Evolutionary conservation across 768 basidiomycete genomes (phyloP), one percentile per base, ranked within the genome.

Genomic region (Serendipita sp.): DNA sequence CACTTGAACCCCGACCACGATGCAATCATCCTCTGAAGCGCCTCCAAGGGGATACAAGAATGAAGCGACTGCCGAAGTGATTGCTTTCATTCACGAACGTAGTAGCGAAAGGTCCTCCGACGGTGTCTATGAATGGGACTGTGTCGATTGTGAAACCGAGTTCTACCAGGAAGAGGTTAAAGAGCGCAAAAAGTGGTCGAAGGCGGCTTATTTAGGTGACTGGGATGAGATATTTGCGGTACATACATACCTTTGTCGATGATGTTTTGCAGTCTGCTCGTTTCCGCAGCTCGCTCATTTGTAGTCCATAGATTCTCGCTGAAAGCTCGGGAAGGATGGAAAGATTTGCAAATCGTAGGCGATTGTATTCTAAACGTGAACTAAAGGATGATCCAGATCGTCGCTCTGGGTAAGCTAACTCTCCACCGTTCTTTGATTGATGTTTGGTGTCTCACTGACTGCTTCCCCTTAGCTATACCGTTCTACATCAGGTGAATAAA

Each of bases 111-210:
- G 31, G 17, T 24, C 17, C 22, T n/a, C n/a, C n/a, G n/a, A n/a
- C n/a, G n/a, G n/a, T n/a, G n/a, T n/a, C n/a, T n/a, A 9, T 28
- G 45, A 58, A n/a, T 58, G 53, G 53, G 53, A 58, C 17, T 58
- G 53, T 24, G 9, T 4, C 53, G 17, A 30, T 28, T n/a, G 24
- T n/a, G 53, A 33, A 28, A 14, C 5, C 14, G 53, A 58, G 26
- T 31, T 20, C 45, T 48, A 58, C 30, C 24, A 3, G 9, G 17
- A 34, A 58, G 14, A 33, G 5, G 24, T 58, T 24, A 34, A 28
- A 24, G 53, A 58, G 17, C 17, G 53, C 20, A 33, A 58, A 5
- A 58, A n/a, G 28, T 58, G 53, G 53, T 58, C 53, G 13, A 26
- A 31, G 9, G 53, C 53, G 9, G 53, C 53, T 9, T 58, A 28